phyloP scores from a whole-genome alignment of 148 eudicot genomes.

The Diospyros lotus region DNA sequence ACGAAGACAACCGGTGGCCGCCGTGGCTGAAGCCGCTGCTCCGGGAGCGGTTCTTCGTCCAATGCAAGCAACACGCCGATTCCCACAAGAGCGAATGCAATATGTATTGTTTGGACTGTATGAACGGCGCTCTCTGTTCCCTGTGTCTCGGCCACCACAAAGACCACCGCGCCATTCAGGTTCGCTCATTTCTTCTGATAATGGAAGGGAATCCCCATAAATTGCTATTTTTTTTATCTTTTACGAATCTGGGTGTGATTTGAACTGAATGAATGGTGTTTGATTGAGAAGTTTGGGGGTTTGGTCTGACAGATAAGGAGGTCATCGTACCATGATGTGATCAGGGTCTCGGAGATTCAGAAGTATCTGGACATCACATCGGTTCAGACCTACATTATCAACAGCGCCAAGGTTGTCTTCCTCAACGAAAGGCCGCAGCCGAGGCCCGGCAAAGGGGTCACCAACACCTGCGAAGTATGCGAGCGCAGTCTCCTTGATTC shows the following conservation, averaged over 20 bases:
- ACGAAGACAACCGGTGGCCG: slow-evolving; percentile 70
- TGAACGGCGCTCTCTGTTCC: slow-evolving; percentile 71
- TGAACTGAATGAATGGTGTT: neutral
- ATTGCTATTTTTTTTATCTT: neutral
- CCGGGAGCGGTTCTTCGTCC: slow-evolving; percentile 56
- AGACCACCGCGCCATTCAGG: slow-evolving; percentile 79
- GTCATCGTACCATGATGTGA: slow-evolving; percentile 93
- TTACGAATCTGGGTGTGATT: neutral
- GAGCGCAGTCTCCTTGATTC: slow-evolving; percentile 85
- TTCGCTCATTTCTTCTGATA: slow-evolving; percentile 8
- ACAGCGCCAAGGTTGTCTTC: slow-evolving; percentile 85
- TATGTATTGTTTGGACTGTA: slow-evolving; percentile 87
- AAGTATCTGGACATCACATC: slow-evolving; percentile 70
- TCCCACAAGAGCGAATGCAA: slow-evolving; percentile 83
- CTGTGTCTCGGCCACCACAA: slow-evolving; percentile 58
- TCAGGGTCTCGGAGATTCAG: slow-evolving; percentile 79
- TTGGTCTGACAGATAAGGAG: slow-evolving; percentile 58
- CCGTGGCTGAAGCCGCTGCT: slow-evolving; percentile 68
- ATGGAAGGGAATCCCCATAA: neutral
- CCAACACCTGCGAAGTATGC: slow-evolving; percentile 78
- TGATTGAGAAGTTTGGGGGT: neutral
- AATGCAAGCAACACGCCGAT: slow-evolving; percentile 61
- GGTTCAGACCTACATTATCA: slow-evolving; percentile 82
- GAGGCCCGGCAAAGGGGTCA: slow-evolving; percentile 88
- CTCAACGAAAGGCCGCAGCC: slow-evolving; percentile 87